A percentile compares a stretch with the other conserved stretches of the same genome.
phyloP scores from a whole-genome alignment of 176 grass and related monocot species.

The Aegilops tauschii region DNA sequence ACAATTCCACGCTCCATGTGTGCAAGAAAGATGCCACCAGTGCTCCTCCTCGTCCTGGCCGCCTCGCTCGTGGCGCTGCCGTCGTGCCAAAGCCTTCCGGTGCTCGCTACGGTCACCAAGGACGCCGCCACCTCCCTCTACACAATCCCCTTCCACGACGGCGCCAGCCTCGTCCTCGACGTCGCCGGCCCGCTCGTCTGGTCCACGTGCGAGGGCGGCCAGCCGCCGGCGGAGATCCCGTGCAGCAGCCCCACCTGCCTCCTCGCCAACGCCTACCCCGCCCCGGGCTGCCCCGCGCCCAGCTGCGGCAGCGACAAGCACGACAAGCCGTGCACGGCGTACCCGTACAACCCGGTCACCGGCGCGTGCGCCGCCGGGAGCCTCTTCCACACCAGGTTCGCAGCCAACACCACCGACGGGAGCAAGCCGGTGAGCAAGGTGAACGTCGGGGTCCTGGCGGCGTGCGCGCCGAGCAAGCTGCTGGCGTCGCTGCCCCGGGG shows the following conservation, averaged over 20 bases:
- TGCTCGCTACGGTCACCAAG: constrained; percentile 25
- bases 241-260: constrained; percentile 5
- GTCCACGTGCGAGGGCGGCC: constrained; percentile 17
- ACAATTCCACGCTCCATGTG: not conserved
- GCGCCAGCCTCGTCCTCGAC: constrained; percentile 24
- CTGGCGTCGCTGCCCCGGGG: constrained; percentile 4
- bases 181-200: constrained; percentile 35
- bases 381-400: constrained; percentile 24
- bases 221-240: not conserved
- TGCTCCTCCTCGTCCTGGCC: not conserved
- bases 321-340: constrained; percentile 19
- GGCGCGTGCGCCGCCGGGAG: constrained; percentile 23
- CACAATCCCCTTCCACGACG: constrained; percentile 20
- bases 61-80: not conserved
- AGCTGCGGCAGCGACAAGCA: not conserved
- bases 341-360: constrained; percentile 35
- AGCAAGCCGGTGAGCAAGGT: constrained; percentile 19
- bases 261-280: constrained; percentile 16
- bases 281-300: not conserved
- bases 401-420: constrained; percentile 51
- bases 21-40: not conserved
- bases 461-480: constrained; percentile 24
- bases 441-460: not conserved
- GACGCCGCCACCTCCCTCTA: constrained; percentile 32
- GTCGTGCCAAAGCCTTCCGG: not conserved